Base-by-base conservation (phyloP, 148 eudicot genomes). In the Limonium bicolor region DNA sequence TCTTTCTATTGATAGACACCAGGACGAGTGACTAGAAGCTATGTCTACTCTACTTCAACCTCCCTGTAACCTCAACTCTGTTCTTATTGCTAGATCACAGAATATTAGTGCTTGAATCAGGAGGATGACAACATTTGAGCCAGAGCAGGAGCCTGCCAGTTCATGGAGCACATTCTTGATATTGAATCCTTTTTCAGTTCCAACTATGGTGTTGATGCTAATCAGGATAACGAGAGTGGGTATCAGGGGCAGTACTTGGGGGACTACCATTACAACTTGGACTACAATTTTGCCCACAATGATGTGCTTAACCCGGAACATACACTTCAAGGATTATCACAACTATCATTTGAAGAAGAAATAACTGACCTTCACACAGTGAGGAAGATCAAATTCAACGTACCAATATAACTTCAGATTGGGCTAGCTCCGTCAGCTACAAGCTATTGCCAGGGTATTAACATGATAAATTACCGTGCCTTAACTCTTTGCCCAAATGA, bases 151-250 rank as follows among this genome's bases (percentile, higher is more conserved):
- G 54, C 13, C 15, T 41, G 50, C 22, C 26, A 59, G 60, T 58
- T 58, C 56, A 25, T 67, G 61, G 14, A 75, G 94, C 82, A 66
- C 55, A 46, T 78, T 64, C 74, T 86, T 59, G 78, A 78, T 56
- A 20, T 41, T 41, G 16, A 78, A 12, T 73, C 69, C 53, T 73
- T 54, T 53, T 48, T 66, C 51, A 59, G 13, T 29, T 29, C 33
- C 16, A 14, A 34, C 36, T 82, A 82, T 29, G 77, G 67, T 48
- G 70, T 70, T 37, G 69, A 73, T 39, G 58, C 27, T 58, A 69
- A 53, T 56, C 77, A 68, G 34, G 58, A 66, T 65, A 87, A 76
- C 38, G 78, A 62, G 53, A 64, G 64, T 50, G 69, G 73, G 45
- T 59, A 51, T 36, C 74, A 48, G 23, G 73, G 57, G 48, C 74